Percentiles rank a stretch among this genome's conserved stretches.
These are phyloP conservation scores for Dentipellis fragilis DNA, from an alignment of 768 basidiomycete species.

Conservation along the genomic window DNA sequence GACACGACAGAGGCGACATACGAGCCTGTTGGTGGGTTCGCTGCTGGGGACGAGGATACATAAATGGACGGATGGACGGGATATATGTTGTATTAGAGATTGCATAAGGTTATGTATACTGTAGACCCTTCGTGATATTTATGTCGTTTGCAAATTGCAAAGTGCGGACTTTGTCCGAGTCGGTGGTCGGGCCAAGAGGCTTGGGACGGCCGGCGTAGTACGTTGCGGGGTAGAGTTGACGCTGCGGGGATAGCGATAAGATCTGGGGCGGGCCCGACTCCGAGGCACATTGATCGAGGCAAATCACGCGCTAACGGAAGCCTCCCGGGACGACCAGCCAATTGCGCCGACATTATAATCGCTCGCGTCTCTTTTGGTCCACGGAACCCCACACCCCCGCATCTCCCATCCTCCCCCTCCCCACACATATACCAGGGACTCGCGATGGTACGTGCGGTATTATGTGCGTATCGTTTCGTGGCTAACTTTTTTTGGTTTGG, in stretches of 20 bases:
- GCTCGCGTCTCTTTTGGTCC: not conserved
- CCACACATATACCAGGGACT: not conserved
- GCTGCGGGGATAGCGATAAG: not conserved
- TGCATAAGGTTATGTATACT: slow-evolving; percentile 6
- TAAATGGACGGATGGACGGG: slow-evolving; percentile 8
- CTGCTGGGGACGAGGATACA: slow-evolving; percentile 39
- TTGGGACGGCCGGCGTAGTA: too few relatives aligned
- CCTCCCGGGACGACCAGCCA: not conserved
- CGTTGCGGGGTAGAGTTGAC: too few relatives aligned
- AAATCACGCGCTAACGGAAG: not conserved
- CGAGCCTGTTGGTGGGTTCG: slow-evolving; percentile 81
- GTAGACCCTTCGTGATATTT: not conserved
- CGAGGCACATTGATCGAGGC: not conserved
- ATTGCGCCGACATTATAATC: not conserved
- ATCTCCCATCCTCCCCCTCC: not conserved
- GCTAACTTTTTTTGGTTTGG: not conserved
- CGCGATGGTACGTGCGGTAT: not conserved
- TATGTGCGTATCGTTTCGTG: not conserved
- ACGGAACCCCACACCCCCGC: not conserved
- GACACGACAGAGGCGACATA: slow-evolving; percentile 82
- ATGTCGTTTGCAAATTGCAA: not conserved
- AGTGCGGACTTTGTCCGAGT: too few relatives aligned
- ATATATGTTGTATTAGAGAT: slow-evolving; percentile 1
- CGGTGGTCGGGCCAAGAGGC: too few relatives aligned
- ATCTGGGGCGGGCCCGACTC: not conserved